These are phyloP conservation scores for Viola odorata DNA, from an alignment of 345 rosid genomes.

Conservation along the genomic window DNA sequence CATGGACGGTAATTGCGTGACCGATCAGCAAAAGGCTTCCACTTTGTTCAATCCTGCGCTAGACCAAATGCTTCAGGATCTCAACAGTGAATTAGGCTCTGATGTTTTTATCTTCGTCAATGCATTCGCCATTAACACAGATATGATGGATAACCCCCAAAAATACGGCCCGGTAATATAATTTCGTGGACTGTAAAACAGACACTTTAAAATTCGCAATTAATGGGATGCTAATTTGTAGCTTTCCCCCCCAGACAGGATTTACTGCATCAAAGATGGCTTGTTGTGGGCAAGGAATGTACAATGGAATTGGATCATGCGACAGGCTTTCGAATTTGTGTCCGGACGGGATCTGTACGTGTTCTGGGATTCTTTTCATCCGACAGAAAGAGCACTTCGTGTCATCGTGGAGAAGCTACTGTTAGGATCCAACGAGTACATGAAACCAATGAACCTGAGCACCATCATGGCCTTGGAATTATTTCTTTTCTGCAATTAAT, in stretches of 20 bases:
- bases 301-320: slow-evolving; percentile 17
- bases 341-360: slow-evolving; percentile 9
- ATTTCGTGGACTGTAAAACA: not conserved
- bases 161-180: not conserved
- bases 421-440: slow-evolving; percentile 9
- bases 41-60: not conserved
- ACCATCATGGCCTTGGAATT: not conserved
- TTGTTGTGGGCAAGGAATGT: slow-evolving; percentile 18
- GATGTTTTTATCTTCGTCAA: not conserved
- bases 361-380: slow-evolving; percentile 21
- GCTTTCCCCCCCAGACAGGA: not conserved
- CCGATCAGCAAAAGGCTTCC: not conserved
- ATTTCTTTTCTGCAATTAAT: not conserved
- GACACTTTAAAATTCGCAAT: not conserved
- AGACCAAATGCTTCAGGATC: not conserved
- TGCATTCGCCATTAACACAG: not conserved
- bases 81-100: slow-evolving; percentile 5
- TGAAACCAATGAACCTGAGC: slow-evolving; percentile 17
- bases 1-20: not conserved
- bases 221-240: not conserved
- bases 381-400: slow-evolving; percentile 7
- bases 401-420: slow-evolving; percentile 8
- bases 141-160: not conserved
- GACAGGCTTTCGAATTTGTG: slow-evolving; percentile 9
- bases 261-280: slow-evolving; percentile 17